Evolutionary conservation across 208 protist species (phyloP).

Genomic region (Leishmania tropica): DNA sequence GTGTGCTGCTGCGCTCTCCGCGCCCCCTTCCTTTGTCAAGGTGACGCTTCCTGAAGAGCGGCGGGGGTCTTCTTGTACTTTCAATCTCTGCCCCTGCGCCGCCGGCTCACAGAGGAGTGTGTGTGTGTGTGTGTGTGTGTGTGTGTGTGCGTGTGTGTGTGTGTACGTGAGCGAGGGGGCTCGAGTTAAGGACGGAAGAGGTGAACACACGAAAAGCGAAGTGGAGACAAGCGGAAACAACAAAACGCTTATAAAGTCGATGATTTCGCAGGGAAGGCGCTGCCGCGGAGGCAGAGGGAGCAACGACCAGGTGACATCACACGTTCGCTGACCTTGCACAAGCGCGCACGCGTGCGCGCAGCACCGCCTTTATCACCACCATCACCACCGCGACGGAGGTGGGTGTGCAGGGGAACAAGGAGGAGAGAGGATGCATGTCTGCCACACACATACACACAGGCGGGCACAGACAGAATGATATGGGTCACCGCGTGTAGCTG

Average conservation of each 20-base stretch:
- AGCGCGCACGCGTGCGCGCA: neutral
- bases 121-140: neutral
- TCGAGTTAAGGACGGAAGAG: neutral
- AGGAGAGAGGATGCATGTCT: neutral
- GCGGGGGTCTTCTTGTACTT: neutral
- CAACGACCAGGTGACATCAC: neutral
- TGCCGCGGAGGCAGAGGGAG: neutral
- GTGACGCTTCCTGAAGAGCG: neutral
- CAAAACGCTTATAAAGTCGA: neutral
- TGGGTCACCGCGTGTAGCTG: neutral
- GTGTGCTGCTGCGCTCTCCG: neutral
- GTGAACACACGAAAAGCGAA: neutral
- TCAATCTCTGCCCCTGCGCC: neutral
- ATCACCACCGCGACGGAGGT: neutral
- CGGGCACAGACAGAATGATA: neutral
- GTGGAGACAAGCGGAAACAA: neutral
- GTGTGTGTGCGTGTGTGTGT: neutral
- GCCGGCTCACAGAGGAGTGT: neutral
- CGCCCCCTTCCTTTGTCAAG: neutral
- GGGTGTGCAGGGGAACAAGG: neutral
- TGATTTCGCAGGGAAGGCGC: neutral
- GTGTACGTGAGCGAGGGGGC: neutral
- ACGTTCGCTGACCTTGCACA: neutral
- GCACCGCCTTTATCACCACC: neutral
- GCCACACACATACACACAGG: neutral